Evolutionary conservation across 495 filamentous ascomycete species (phyloP).

Genomic region (Letharia lupina): DNA sequence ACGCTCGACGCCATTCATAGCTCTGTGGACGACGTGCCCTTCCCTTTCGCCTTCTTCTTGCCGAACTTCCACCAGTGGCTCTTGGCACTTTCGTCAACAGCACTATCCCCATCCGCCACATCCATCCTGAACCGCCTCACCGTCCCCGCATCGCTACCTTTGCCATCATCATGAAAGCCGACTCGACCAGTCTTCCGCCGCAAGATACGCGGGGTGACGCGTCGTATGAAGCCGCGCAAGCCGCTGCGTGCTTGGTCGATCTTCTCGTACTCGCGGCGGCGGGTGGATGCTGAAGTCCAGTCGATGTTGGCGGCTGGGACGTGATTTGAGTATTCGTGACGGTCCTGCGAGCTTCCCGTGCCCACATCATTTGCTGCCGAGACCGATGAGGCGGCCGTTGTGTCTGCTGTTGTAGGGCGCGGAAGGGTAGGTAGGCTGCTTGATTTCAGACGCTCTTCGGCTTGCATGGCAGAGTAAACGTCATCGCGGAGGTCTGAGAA

Average conservation of each 20-base stretch:
- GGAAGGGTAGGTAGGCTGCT: slow-evolving; percentile 5
- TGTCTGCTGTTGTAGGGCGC: background rate
- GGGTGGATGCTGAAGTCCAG: slow-evolving; percentile 42
- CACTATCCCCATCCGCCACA: slow-evolving; percentile 31
- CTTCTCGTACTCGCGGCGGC: slow-evolving; percentile 41
- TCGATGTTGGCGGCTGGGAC: slow-evolving; percentile 39
- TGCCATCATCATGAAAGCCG: slow-evolving; percentile 35
- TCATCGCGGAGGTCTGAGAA: background rate
- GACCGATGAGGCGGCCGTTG: background rate
- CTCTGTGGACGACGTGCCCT: background rate
- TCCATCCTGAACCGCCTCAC: slow-evolving; percentile 45
- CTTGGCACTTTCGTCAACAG: background rate
- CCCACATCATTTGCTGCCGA: background rate
- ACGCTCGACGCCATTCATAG: background rate
- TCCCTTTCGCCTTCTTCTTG: background rate
- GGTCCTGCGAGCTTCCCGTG: background rate
- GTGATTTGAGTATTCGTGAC: slow-evolving; percentile 13
- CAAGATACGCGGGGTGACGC: slow-evolving; percentile 38
- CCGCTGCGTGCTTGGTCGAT: slow-evolving; percentile 43
- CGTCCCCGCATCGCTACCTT: slow-evolving; percentile 38
- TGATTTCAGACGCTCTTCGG: slow-evolving; percentile 1
- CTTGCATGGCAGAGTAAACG: background rate
- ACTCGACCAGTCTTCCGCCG: slow-evolving; percentile 23
- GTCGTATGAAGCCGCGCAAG: slow-evolving; percentile 39
- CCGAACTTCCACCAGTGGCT: background rate